Conservation (phyloP, 1,284 basidiomycete species). For the Papiliotrema laurentii region DNA sequence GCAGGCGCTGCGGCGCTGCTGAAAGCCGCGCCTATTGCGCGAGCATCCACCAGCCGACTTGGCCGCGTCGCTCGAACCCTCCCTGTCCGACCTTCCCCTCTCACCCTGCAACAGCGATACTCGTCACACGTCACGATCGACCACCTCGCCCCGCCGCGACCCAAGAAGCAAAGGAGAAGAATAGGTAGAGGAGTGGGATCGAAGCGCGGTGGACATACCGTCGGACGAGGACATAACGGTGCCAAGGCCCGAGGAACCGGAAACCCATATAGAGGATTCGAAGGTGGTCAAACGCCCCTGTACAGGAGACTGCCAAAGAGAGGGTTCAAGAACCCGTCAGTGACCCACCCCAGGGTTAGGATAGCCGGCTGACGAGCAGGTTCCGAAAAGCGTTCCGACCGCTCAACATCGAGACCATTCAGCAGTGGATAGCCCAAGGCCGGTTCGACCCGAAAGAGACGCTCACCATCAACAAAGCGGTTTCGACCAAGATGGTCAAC, state of each 20-base stretch:
- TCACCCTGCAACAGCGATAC: slow-evolving; percentile 1
- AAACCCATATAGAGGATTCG: slow-evolving; percentile 78
- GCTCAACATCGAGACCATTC: slow-evolving; percentile 80
- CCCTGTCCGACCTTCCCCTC: not conserved
- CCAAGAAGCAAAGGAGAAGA: not conserved
- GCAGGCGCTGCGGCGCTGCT: no score
- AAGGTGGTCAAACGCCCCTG: slow-evolving; percentile 94
- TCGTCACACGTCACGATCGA: not conserved
- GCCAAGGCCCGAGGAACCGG: slow-evolving; percentile 91
- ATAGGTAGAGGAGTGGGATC: slow-evolving; percentile 1
- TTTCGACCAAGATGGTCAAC: slow-evolving; percentile 82
- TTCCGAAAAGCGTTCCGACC: slow-evolving; percentile 71
- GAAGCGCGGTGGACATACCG: slow-evolving; percentile 64
- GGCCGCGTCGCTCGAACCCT: not conserved
- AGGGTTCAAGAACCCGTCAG: slow-evolving; percentile 88
- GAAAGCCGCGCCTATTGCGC: no score
- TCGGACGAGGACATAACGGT: slow-evolving; percentile 92
- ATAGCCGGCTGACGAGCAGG: slow-evolving; percentile 46
- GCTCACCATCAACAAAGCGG: slow-evolving; percentile 81
- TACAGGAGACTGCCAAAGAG: slow-evolving; percentile 88
- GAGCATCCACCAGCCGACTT: no score
- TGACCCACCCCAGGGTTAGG: slow-evolving; percentile 12
- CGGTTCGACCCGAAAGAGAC: slow-evolving; percentile 72
- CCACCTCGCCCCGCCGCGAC: not conserved
- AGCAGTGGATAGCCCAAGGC: slow-evolving; percentile 84